Conservation (phyloP, 352 stramenopile species). For the Pythium insidiosum region DNA sequence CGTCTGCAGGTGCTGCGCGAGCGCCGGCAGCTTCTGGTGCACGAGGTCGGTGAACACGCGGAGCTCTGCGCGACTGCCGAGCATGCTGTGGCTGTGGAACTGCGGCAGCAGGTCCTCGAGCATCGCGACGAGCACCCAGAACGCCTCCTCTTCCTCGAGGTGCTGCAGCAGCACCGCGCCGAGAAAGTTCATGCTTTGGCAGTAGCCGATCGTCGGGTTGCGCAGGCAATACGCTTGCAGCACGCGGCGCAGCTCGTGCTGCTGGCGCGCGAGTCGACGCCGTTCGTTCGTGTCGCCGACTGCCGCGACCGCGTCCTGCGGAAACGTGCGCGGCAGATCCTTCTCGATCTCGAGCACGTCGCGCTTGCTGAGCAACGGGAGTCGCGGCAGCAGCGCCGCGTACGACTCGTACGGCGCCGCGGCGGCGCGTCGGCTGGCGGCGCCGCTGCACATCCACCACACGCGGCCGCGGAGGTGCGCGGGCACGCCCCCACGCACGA, state of each 20-base stretch:
- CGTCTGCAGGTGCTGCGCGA: conserved; percentile 59
- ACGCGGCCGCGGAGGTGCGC: conserved; percentile 57
- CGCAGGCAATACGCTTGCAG: conserved; percentile 80
- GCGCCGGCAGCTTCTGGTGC: conserved; percentile 71
- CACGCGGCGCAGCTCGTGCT: conserved; percentile 66
- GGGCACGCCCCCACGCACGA: conserved; percentile 58
- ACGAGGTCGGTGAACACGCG: conserved; percentile 83
- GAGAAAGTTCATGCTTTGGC: conserved; percentile 88
- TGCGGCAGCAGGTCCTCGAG: conserved; percentile 87
- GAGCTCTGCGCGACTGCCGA: conserved; percentile 84
- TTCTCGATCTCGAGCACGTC: conserved; percentile 85
- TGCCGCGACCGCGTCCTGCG: conserved; percentile 21
- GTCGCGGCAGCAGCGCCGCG: conserved; percentile 33
- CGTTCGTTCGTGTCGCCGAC: conserved; percentile 6
- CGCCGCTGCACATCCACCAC: conserved; percentile 79
- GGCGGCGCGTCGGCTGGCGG: conserved; percentile 30
- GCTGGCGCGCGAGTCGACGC: conserved; percentile 21
- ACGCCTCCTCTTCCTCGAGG: conserved; percentile 80
- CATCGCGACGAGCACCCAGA: conserved; percentile 82
- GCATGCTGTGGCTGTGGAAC: conserved; percentile 86
- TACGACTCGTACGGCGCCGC: conserved; percentile 37
- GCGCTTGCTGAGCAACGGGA: conserved; percentile 52
- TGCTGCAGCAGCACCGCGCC: conserved; percentile 71
- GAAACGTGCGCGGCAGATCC: conserved; percentile 80
- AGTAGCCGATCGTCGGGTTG: conserved; percentile 83